Evolutionary conservation across 2,329 filamentous ascomycete species (phyloP), one percentile per base, ranked within the genome.

Genomic region (Venturia carpophila): DNA sequence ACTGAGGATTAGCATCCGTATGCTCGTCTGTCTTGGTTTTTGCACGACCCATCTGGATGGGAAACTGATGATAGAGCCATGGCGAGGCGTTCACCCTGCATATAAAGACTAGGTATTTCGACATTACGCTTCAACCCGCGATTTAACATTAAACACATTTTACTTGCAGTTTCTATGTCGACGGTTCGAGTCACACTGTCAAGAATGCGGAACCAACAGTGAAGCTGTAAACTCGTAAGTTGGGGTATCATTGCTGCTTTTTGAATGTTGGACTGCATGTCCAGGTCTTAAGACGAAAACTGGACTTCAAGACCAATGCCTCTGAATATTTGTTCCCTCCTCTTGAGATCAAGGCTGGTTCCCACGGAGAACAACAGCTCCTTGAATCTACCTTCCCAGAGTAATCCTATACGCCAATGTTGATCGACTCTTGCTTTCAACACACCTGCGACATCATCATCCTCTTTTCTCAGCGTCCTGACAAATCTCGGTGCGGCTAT

Each of bases 341-440:
- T 86, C 71, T 85, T 86, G 71, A 94, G 81, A 73, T 96, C 92
- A 65, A 99, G 85, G 62, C 87, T 90, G 66, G 91, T 91, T 11
- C 94, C 94, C 52, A 96, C 82, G 70, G 91, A 96, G 74, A 97
- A 95, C 66, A 99, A 82, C 66, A 99, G 79, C 69, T 96, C 93
- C 79, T 97, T 96, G 67, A 95, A 84, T 64, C 92, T 84, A 1
- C 93, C 92, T 75, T 97, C 93, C 93, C 94, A 99, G 27, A 97
- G 78, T 62, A 97, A 75, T 0, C 92, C 90, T 64, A 97, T 85
- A 68, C 88, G 87, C 78, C 91, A 87, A 69, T 92, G 89, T 78
- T 97, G 92, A 73, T 97, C 92, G 63, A 97, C 81, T 62, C 90
- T 85, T 56, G 92, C 89, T 77, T 97, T 99, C 69, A 99, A 77